These are phyloP conservation scores for Moringa oleifera DNA, from an alignment of 345 rosid genomes.

Conservation along the genomic window DNA sequence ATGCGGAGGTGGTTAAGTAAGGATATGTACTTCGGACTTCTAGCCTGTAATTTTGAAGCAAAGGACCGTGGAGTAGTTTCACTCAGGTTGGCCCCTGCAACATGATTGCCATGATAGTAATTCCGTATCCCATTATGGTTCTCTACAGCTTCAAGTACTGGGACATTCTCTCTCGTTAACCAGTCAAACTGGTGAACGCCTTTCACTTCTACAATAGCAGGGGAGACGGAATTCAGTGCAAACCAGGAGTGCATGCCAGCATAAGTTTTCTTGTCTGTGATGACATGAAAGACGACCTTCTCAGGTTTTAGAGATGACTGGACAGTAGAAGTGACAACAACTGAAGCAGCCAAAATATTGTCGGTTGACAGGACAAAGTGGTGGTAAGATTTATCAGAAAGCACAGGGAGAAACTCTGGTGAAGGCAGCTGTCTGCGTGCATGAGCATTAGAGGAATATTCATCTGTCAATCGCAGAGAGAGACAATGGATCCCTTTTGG, in stretches of 20 bases:
- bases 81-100: conserved; percentile 79
- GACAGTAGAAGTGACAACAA: conserved; percentile 86
- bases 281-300: conserved; percentile 90
- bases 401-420: conserved; percentile 95
- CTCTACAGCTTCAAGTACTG: conserved; percentile 98
- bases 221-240: conserved; percentile 80
- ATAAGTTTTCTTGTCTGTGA: conserved; percentile 98
- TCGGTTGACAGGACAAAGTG: conserved; percentile 88
- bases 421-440: conserved; percentile 98
- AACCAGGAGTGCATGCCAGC: conserved; percentile 99
- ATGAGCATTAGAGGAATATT: conserved; percentile 96
- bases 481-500: conserved; percentile 98
- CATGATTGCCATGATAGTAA: conserved; percentile 96
- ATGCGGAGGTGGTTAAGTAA: conserved; percentile 97
- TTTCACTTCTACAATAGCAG: conserved; percentile 90
- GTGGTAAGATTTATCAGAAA: conserved; percentile 82
- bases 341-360: conserved; percentile 97
- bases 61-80: conserved; percentile 79
- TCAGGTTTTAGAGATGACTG: conserved; percentile 83
- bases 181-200: conserved; percentile 99
- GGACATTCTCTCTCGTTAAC: conserved; percentile 98
- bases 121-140: conserved; percentile 71
- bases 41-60: conserved; percentile 94
- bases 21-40: conserved; percentile 99
- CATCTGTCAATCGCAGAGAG: conserved; percentile 91